phyloP scores from a whole-genome alignment of 1,284 basidiomycete species.

The Earliella scabrosa region DNA sequence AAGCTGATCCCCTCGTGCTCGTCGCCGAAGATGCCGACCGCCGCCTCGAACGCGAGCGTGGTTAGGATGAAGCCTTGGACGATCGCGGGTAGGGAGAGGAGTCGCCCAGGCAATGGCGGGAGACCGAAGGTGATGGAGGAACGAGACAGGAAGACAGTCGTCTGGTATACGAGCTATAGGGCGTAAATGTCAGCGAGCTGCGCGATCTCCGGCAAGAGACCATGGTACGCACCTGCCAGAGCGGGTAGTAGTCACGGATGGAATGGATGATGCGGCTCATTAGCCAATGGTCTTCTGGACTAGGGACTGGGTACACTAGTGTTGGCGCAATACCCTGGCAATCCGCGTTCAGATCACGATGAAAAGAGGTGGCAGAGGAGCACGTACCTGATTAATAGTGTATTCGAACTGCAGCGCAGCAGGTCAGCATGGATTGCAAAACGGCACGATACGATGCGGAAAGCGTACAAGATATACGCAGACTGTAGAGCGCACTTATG shows the following conservation, averaged over 20 bases:
- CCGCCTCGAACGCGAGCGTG: constrained; percentile 67
- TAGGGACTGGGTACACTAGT: constrained; percentile 87
- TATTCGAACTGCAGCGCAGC: constrained; percentile 77
- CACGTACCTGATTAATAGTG: constrained; percentile 87
- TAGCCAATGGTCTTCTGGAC: constrained; percentile 58
- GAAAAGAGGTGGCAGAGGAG: background rate
- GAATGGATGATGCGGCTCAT: constrained; percentile 81
- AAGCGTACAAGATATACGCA: constrained; percentile 74
- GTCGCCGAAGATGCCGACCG: constrained; percentile 63
- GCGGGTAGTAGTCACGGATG: constrained; percentile 92
- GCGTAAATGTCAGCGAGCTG: background rate
- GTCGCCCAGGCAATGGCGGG: constrained; percentile 75
- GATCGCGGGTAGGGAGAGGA: constrained; percentile 78
- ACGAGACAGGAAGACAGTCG: constrained; percentile 94
- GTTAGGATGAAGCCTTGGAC: constrained; percentile 69
- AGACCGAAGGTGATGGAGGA: constrained; percentile 90
- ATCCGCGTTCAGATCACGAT: background rate
- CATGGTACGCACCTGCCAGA: constrained; percentile 75
- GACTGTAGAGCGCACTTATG: constrained; percentile 47
- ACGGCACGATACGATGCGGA: background rate
- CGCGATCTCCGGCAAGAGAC: background rate
- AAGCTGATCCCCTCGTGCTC: constrained; percentile 60
- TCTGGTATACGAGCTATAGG: constrained; percentile 79
- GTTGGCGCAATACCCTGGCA: constrained; percentile 86
- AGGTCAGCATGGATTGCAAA: background rate